Base-by-base conservation (phyloP, 163 green algal species). In the Scenedesmus sp. region DNA sequence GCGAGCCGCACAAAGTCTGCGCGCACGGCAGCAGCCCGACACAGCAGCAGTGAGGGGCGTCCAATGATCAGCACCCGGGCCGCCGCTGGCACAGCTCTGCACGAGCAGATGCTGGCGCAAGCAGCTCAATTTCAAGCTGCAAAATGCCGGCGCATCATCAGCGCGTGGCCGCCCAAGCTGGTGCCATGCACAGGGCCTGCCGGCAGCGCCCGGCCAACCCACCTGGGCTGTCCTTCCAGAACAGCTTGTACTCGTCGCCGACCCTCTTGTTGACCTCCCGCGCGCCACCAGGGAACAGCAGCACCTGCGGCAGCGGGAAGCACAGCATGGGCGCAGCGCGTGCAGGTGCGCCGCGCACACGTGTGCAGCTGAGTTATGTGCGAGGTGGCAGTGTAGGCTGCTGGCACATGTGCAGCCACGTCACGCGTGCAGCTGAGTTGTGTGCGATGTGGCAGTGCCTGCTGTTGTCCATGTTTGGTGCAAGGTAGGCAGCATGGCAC, bases 211-310 rank as follows among this genome's bases (percentile, higher is more conserved):
- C 10, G 49, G 10, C 49, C 49, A 56, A 2, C 49, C 49, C 1
- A 76, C 65, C 65, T 76, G 85, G 65, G 49, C 70, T 91, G 1
- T 96, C 93, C 89, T 91, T 94, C 96, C 96, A 97, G 81, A 96
- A 90, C 68, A 97, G 92, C 88, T 93, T 87, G 86, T 97, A 97
- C 88, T 96, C 89, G 61, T 96, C 93, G 20, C 93, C 94, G 13
- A 92, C 91, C 65, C 89, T 90, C 94, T 98, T 98, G 61, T 94
- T 94, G 65, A 97, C 96, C 92, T 97, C 93, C 37, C 92, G 91
- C 4, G 86, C 86, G 61, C 86, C 86, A 18, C 97, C 97, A 3
- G 97, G 97, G 93, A 97, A 99, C 30, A 99, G 92, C 90, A 99
- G 94, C 88, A 96, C 76, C 85, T 85, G 85, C 13, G 15, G 56